A percentile compares a stretch with the other conserved stretches of the same genome.
These are phyloP conservation scores for Microascus cirrosus DNA, from an alignment of 2,329 filamentous ascomycete genomes.

Conservation along the genomic window DNA sequence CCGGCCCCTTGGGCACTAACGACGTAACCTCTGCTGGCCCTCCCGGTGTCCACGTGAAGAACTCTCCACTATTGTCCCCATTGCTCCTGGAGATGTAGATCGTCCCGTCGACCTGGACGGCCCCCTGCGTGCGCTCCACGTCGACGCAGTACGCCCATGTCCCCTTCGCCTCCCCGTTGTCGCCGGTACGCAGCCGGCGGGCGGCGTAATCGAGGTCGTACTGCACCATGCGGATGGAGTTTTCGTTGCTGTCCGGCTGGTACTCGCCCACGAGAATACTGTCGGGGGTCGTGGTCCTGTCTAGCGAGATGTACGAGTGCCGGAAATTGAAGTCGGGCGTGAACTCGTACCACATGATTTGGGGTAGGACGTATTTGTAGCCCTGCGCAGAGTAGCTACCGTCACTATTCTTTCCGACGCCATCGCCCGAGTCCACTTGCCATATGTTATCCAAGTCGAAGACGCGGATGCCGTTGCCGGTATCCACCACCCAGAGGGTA, in stretches of 20 bases:
- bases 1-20: conserved; percentile 15
- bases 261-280: conserved; percentile 22
- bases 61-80: conserved; percentile 14
- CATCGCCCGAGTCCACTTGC: conserved; percentile 18
- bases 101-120: conserved; percentile 16
- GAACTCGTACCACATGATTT: conserved; percentile 17
- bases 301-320: conserved; percentile 22
- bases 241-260: conserved; percentile 10
- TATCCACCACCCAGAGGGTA: conserved; percentile 22
- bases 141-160: conserved; percentile 19
- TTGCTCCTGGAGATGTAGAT: conserved; percentile 22
- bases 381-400: conserved; percentile 17
- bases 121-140: conserved; percentile 21
- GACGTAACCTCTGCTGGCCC: conserved; percentile 10
- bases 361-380: conserved; percentile 22
- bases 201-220: conserved; percentile 17
- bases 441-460: conserved; percentile 24
- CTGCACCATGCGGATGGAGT: conserved; percentile 17
- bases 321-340: conserved; percentile 15
- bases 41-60: conserved; percentile 20
- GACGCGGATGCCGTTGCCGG: conserved; percentile 19
- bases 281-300: conserved; percentile 18
- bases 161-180: conserved; percentile 9
- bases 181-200: conserved; percentile 13
- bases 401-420: conserved; percentile 16